These are phyloP conservation scores for Microdochium bolleyi DNA, from an alignment of 2,329 filamentous ascomycete species.

Conservation along the genomic window DNA sequence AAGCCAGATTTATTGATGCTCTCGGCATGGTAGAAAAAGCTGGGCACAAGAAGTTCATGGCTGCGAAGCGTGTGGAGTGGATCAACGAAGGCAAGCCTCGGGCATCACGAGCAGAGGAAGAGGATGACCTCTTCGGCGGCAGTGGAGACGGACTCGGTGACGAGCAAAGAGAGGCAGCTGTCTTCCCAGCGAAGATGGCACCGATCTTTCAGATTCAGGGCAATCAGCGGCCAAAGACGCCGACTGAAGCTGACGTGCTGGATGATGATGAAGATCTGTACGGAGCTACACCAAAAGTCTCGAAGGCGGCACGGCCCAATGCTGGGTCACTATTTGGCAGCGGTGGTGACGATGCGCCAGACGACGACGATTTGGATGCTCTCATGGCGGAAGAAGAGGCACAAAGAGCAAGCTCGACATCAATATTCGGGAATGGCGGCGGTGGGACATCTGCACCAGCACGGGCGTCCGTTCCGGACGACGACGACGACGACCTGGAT, in stretches of 20 bases:
- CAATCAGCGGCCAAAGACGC: conserved; percentile 19
- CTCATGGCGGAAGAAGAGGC: conserved; percentile 37
- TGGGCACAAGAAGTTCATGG: conserved; percentile 75
- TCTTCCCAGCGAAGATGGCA: conserved; percentile 23
- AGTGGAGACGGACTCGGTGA: conserved; percentile 13
- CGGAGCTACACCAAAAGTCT: conserved; percentile 37
- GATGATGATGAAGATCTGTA: conserved; percentile 46
- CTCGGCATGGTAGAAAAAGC: conserved; percentile 87
- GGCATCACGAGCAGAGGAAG: conserved; percentile 15
- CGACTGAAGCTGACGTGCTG: conserved; percentile 25
- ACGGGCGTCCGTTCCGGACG: conserved; percentile 3
- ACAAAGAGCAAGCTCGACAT: conserved; percentile 1
- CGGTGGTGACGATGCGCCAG: conserved; percentile 19
- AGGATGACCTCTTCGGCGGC: conserved; percentile 20
- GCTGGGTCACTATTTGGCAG: conserved; percentile 9
- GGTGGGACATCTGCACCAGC: conserved; percentile 1
- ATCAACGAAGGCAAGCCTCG: conserved; percentile 68
- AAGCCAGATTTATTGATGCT: conserved; percentile 87
- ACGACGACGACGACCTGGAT: conserved; percentile 21
- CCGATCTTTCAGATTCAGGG: conserved; percentile 27
- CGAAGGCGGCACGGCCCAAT: conserved; percentile 10
- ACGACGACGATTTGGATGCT: conserved; percentile 36
- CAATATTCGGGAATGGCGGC: not conserved
- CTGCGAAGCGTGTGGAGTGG: conserved; percentile 70
- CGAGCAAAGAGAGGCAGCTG: conserved; percentile 17